Conservation (phyloP, 768 basidiomycete species). For the Boletus fagicola region DNA sequence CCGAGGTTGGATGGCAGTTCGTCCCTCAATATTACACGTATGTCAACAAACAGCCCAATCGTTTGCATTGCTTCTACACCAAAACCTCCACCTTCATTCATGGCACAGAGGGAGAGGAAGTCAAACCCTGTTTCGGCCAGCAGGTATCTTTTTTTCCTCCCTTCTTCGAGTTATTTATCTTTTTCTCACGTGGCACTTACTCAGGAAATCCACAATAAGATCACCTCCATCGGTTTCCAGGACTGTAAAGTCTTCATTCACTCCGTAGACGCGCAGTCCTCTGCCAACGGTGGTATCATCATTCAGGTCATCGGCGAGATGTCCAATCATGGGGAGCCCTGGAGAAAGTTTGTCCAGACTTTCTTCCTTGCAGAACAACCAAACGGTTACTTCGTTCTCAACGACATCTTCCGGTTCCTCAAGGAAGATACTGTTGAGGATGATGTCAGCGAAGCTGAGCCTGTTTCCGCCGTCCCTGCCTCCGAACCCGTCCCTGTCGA, state of each 20-base stretch:
- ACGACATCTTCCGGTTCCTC: slow-evolving; percentile 99
- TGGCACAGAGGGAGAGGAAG: slow-evolving; percentile 95
- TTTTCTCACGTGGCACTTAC: slow-evolving; percentile 5
- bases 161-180: slow-evolving; percentile 3
- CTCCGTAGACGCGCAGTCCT: slow-evolving; percentile 96
- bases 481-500: slow-evolving; percentile 38
- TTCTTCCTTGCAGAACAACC: slow-evolving; percentile 99
- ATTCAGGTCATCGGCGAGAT: slow-evolving; percentile 99
- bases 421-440: slow-evolving; percentile 93
- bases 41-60: slow-evolving; percentile 95
- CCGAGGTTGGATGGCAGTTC: slow-evolving; percentile 99
- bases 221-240: slow-evolving; percentile 88
- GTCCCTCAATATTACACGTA: slow-evolving; percentile 99
- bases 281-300: slow-evolving; percentile 92
- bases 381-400: slow-evolving; percentile 98
- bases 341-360: slow-evolving; percentile 99
- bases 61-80: slow-evolving; percentile 98
- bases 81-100: slow-evolving; percentile 97
- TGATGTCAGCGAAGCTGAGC: slow-evolving; percentile 53
- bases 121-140: slow-evolving; percentile 86
- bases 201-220: slow-evolving; percentile 97
- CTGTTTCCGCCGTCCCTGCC: slow-evolving; percentile 31
- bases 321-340: slow-evolving; percentile 87
- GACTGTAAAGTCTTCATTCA: slow-evolving; percentile 99
- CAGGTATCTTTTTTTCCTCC: slow-evolving; percentile 54